Base-by-base conservation (phyloP, 176 grass and related monocot species). In the bread wheat (Triticum aestivum) region DNA sequence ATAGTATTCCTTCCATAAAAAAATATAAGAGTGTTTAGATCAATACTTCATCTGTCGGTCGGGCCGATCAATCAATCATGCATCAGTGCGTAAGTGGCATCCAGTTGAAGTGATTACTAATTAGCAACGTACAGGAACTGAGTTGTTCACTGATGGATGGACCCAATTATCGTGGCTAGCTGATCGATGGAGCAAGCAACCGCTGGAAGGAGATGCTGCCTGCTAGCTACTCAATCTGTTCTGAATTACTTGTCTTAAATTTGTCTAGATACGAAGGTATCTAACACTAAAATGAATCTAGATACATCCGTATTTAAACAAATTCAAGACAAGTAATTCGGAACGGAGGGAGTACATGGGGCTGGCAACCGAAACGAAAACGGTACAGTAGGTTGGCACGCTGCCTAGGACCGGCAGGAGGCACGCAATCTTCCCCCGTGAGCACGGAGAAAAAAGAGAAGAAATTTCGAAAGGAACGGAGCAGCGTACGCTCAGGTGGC, bases 401-500 rank as follows among this genome's bases (percentile, higher is more conserved):
- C 75, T 11, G n/a, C 6, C 35, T 35, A 35, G 78, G 8, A 63
- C 24, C 54, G 18, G 18, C 52, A 20, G 52, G 52, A 56, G 17
- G 52, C 13, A 4, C 13, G 61, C 11, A 8, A 80, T 29, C 78
- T 65, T 77, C 13, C 44, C 86, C 30, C 35, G 71, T 68, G 80
- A 83, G 39, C n/a, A 41, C 3, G 38, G 24, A 9, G 33, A 9
- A n/a, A 63, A 24, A 12, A 27, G 34, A 11, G 38, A 1, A 54
- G 58, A 75, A 29, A 70, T 11, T 12, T 61, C 30, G 66, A 79
- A 65, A 89, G 87, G 12, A 73, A 79, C 87, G 29, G 39, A 6
- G 26, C 80, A 77, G 13, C 35, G 81, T 41, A 30, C 56, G 10
- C 27, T 66, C 23, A 15, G 84, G 32, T 56, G 41, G 67, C 70